Evolutionary conservation across 805 yeast species (phyloP), one percentile per base, ranked within the genome.

Genomic region (Myxozyma geophila): DNA sequence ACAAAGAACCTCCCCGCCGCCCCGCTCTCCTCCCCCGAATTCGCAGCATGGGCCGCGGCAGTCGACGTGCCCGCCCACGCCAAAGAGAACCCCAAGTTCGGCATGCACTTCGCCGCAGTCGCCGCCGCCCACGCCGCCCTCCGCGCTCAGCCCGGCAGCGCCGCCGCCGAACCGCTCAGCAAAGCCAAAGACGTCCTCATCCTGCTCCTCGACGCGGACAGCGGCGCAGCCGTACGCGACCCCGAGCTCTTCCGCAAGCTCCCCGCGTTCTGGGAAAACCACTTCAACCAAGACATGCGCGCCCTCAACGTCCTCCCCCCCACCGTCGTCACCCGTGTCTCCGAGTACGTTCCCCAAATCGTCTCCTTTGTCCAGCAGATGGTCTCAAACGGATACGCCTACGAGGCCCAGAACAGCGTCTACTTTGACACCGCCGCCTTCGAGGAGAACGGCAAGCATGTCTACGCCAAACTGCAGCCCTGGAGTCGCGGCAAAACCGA

Each of bases 391-490:
- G 97, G 97, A 0, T 93, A 82, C 75, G 99, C 93, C 1, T 86
- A 97, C 1, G 77, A 76, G 5, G 97, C 92, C 73, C 71, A 70
- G 46, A 98, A 98, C 0, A 89, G 96, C 9, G 99, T 95, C n/a
- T 95, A 95, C 77, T 95, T 95, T 75, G 96, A 95, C 77, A 92
- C 98, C 12, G 83, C 79, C 7, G 83, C 85, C 55, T 95, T 93
- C 74, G 98, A 95, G 71, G 78, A 78, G 43, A 80, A 82, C 59
- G 84, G 85, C 7, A 77, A 82, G 51, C 99, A 95, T 74, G 87
- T 83, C 63, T 95, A 95, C 75, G 98, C 98, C 44, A 95, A 95
- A 77, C 85, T 92, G 72, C 98, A 95, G 78, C 99, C 99, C 19
- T 93, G 98, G 98, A 95, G 92, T 74, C 90, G 91, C 77, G 96